Percentiles rank a stretch among this genome's conserved stretches.
These are phyloP conservation scores for Moesziomyces aphidis DNA, from an alignment of 1,284 basidiomycete species.

Conservation along the genomic window DNA sequence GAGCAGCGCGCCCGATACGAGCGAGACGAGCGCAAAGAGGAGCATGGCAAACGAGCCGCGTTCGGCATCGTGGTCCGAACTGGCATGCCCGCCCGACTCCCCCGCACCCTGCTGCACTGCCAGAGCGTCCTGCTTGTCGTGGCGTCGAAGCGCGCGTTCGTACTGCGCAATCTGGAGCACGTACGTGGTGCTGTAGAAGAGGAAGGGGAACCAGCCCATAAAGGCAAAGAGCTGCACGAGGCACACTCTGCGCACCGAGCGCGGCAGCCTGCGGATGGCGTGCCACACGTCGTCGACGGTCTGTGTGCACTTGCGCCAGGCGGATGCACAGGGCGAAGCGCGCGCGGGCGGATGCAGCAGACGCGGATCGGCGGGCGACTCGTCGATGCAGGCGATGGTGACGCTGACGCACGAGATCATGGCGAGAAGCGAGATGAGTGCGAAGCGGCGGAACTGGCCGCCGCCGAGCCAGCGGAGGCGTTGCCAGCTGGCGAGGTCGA, in stretches of 20 bases:
- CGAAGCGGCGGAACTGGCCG: conserved; percentile 94
- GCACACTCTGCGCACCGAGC: conserved; percentile 72
- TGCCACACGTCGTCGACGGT: conserved; percentile 51
- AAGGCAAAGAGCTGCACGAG: conserved; percentile 87
- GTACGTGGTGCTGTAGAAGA: conserved; percentile 79
- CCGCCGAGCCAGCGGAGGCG: conserved; percentile 86
- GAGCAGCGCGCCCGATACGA: conserved; percentile 49
- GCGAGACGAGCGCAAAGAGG: conserved; percentile 57
- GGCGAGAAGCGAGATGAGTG: conserved; percentile 83
- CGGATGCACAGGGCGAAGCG: conserved; percentile 3
- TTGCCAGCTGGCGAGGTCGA: conserved; percentile 81
- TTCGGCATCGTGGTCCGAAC: conserved; percentile 53
- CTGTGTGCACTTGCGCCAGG: conserved; percentile 9
- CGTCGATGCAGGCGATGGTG: conserved; percentile 82
- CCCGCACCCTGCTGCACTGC: background rate
- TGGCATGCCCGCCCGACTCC: background rate
- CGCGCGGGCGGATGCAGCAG: background rate
- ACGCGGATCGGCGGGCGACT: conserved; percentile 12
- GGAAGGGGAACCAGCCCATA: conserved; percentile 77
- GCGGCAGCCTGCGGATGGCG: conserved; percentile 52
- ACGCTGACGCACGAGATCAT: conserved; percentile 84
- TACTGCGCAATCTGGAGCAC: conserved; percentile 88
- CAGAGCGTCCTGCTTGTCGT: conserved; percentile 3
- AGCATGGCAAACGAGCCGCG: conserved; percentile 63
- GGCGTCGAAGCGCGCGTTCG: conserved; percentile 74